Evolutionary conservation across 2,329 filamentous ascomycete genomes (phyloP), one percentile per base, ranked within the genome.

Genomic region (Pseudogymnoascus destructans): DNA sequence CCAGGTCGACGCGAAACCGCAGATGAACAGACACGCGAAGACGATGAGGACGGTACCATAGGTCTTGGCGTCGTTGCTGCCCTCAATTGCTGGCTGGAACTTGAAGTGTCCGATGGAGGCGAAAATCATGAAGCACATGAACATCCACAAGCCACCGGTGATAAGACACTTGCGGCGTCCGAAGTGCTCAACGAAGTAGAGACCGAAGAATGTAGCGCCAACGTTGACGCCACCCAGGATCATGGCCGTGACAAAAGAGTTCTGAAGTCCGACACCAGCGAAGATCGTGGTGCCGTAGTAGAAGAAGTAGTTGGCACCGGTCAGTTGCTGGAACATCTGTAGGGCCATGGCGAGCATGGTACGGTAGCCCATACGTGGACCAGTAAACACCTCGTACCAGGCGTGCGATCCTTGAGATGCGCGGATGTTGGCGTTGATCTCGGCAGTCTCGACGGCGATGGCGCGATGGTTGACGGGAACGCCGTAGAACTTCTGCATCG

Each of bases 11-110:
- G 85, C 85, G 64, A 87, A 90, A 1, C 80, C 84, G 55, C 81
- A 79, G 59, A 89, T 89, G 71, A 88, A 89, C 74, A 89, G 79
- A 70, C 82, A 87, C 2, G 85, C 82, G 58, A 85, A 80, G 8
- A 86, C 80, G 63, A 89, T 87, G 78, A 89, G 84, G 61, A 84
- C 77, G 5, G 81, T 79, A 9, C 85, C 85, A 10, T 70, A 68
- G 63, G 73, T 77, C 33, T 68, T 66, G 4, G 70, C 69, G 0
- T 75, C 77, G 49, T 75, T 65, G 40, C 71, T 64, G 7, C 69
- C 70, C 11, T 33, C 23, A 0, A 57, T 30, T 30, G 86, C 74
- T 0, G 76, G 80, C 0, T 82, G 74, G 63, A 79, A 72, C 7
- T 69, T 61, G 63, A 77, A 78, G 65, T 78, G 75, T 1, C 77